Evolutionary conservation across 108 stramenopile species (phyloP).

Genomic region (Seminavis robusta): DNA sequence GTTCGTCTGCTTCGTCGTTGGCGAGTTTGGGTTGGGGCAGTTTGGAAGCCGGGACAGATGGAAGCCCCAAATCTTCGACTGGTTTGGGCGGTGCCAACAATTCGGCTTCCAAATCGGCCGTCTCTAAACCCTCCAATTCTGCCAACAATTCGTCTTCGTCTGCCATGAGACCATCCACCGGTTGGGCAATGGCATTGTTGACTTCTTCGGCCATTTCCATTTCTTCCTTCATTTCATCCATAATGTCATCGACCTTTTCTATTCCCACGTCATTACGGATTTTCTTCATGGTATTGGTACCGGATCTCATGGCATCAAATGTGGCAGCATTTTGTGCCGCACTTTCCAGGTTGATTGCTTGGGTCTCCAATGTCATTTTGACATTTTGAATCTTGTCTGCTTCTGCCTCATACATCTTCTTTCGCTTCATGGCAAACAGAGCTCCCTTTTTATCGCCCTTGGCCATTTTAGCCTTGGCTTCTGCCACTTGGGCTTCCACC

Average conservation of each 20-base stretch:
- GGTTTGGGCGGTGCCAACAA: conserved; percentile 59
- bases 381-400: conserved; percentile 96
- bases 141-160: conserved; percentile 92
- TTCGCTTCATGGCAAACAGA: conserved; percentile 93
- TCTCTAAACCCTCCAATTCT: conserved; percentile 86
- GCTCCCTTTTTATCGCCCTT: conserved; percentile 97
- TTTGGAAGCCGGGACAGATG: conserved; percentile 56
- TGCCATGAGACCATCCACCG: conserved; percentile 70
- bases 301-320: conserved; percentile 89
- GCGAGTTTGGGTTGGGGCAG: conserved; percentile 66
- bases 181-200: conserved; percentile 81
- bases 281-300: conserved; percentile 81
- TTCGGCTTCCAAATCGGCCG: conserved; percentile 79
- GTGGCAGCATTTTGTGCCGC: conserved; percentile 93
- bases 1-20: conserved; percentile 83
- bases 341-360: conserved; percentile 95
- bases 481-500: conserved; percentile 69
- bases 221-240: conserved; percentile 94
- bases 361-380: conserved; percentile 89
- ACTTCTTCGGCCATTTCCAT: conserved; percentile 91
- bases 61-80: conserved; percentile 11
- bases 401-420: conserved; percentile 96
- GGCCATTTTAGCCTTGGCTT: conserved; percentile 93
- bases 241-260: conserved; percentile 94
- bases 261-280: conserved; percentile 87